Evolutionary conservation across 2,329 filamentous ascomycete species (phyloP).

Genomic region (Neonectria ditissima): DNA sequence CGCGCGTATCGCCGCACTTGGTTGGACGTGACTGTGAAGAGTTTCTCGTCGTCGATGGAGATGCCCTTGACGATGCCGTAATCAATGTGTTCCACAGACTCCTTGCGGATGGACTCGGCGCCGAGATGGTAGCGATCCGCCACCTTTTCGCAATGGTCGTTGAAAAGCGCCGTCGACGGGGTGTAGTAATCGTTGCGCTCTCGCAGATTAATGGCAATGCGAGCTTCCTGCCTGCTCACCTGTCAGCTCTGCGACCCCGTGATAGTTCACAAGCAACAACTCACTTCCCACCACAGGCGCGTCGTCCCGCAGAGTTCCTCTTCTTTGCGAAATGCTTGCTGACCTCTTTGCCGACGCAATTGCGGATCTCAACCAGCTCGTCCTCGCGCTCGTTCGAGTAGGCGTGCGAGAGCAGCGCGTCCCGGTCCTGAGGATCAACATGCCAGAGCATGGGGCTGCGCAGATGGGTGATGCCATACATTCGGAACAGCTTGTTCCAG

Average conservation of each 20-base stretch:
- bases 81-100: conserved; percentile 70
- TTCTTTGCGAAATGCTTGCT: conserved; percentile 85
- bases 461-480: conserved; percentile 77
- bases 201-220: conserved; percentile 71
- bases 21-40: conserved; percentile 75
- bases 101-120: conserved; percentile 68
- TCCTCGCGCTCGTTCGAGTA: conserved; percentile 69
- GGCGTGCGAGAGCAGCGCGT: conserved; percentile 77
- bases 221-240: conserved; percentile 55
- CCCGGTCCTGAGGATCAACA: conserved; percentile 79
- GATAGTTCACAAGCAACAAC: conserved; percentile 22
- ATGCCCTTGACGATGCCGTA: conserved; percentile 63
- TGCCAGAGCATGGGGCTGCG: conserved; percentile 88
- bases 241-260: too few relatives aligned
- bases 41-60: conserved; percentile 60
- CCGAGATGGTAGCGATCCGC: conserved; percentile 63
- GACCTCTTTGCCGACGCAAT: conserved; percentile 82
- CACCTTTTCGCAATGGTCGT: conserved; percentile 70
- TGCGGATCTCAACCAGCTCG: conserved; percentile 77
- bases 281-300: conserved; percentile 57
- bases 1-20: conserved; percentile 67
- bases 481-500: conserved; percentile 77
- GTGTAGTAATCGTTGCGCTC: conserved; percentile 78
- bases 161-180: conserved; percentile 71
- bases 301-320: conserved; percentile 66